phyloP scores from a whole-genome alignment of 768 basidiomycete species.

The Scleroderma bovista region DNA sequence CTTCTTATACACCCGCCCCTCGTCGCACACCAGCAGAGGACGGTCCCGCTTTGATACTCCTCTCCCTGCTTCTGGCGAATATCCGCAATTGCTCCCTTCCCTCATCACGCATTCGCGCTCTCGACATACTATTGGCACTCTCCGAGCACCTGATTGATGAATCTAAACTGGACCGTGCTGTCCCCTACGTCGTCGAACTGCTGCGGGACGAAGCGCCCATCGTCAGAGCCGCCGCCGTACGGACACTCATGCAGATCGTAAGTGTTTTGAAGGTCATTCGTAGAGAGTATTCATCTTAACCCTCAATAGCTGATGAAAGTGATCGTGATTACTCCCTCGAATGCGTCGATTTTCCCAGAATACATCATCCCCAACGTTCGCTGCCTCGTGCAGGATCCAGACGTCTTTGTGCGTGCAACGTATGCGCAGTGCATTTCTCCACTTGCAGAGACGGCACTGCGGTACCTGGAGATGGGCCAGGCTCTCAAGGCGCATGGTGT shows the following conservation, averaged over 20 bases:
- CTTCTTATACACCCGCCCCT: conserved; percentile 37
- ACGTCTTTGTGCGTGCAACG: conserved; percentile 75
- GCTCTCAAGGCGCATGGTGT: conserved; percentile 81
- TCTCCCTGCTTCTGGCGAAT: conserved; percentile 83
- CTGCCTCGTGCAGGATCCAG: conserved; percentile 76
- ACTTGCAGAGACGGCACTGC: conserved; percentile 79
- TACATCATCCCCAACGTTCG: conserved; percentile 91
- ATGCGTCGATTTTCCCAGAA: conserved; percentile 80
- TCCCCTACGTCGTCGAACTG: conserved; percentile 88
- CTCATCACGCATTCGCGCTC: conserved; percentile 75
- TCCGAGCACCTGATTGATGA: conserved; percentile 84
- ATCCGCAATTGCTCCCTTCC: conserved; percentile 84
- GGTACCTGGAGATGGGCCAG: conserved; percentile 92
- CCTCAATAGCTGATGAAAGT: conserved; percentile 49
- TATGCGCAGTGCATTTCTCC: conserved; percentile 83
- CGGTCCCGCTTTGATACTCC: conserved; percentile 83
- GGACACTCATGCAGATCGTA: conserved; percentile 80
- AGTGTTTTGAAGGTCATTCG: conserved; percentile 24
- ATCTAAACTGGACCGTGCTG: conserved; percentile 87
- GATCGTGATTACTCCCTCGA: conserved; percentile 60
- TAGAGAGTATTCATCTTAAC: conserved; percentile 21
- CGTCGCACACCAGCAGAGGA: conserved; percentile 68
- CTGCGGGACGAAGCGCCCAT: conserved; percentile 79
- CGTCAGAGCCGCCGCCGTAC: conserved; percentile 75
- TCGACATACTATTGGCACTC: conserved; percentile 84